Evolutionary conservation across 2,329 filamentous ascomycete species (phyloP).

Genomic region (Diaporthe amygdali): DNA sequence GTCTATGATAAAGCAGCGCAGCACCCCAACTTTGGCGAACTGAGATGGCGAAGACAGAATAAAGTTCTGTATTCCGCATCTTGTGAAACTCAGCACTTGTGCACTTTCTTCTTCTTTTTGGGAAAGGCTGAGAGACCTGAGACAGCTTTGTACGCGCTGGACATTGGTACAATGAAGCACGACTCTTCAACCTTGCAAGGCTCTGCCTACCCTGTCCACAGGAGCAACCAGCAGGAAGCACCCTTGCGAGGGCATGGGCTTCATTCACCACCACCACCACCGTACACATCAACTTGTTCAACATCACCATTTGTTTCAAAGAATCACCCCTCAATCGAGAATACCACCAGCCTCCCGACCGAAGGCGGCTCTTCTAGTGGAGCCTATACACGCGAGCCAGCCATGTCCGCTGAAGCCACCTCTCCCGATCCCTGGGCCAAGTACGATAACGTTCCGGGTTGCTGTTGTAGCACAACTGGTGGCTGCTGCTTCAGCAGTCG

Average conservation of each 20-base stretch:
- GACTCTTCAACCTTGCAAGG: neutral
- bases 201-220: neutral
- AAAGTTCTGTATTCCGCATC: neutral
- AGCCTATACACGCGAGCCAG: neutral
- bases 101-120: too few relatives aligned
- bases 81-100: neutral
- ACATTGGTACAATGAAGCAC: neutral
- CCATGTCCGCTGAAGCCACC: neutral
- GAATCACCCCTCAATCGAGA: neutral
- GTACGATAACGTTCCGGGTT: neutral
- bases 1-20: neutral
- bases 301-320: neutral
- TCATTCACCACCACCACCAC: slow-evolving; percentile 1
- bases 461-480: slow-evolving; percentile 15
- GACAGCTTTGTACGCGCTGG: neutral
- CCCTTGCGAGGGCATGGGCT: neutral
- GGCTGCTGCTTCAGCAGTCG: slow-evolving; percentile 22
- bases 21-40: neutral
- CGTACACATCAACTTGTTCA: neutral
- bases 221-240: neutral
- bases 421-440: neutral
- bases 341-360: neutral
- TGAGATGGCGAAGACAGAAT: neutral
- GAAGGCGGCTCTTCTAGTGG: too few relatives aligned
- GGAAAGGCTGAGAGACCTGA: neutral